These are phyloP conservation scores for Candida broadrunensis DNA, from an alignment of 805 yeast genomes.

Conservation along the genomic window DNA sequence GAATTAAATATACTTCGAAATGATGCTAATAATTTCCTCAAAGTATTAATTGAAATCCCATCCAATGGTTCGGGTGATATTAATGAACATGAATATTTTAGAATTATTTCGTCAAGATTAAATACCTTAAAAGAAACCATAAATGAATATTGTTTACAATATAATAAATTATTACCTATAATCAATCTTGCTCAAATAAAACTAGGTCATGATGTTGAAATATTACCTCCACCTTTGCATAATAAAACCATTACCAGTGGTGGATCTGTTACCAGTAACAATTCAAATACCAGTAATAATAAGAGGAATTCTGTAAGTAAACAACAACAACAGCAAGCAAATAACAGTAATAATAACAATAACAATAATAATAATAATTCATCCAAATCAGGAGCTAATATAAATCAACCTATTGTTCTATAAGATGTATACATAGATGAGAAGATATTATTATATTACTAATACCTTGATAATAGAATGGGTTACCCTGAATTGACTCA, in stretches of 20 bases:
- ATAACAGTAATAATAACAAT: not conserved
- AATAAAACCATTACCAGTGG: constrained; percentile 1
- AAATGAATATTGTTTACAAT: constrained; percentile 41
- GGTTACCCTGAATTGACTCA: constrained; percentile 23
- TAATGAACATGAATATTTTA: constrained; percentile 37
- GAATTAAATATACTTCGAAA: constrained; percentile 41
- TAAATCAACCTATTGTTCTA: constrained; percentile 10
- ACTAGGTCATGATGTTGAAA: constrained; percentile 49
- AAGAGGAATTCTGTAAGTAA: not conserved
- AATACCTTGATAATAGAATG: too few species aligned
- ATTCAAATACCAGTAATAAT: not conserved
- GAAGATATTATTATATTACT: too few species aligned
- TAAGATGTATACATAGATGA: too few species aligned
- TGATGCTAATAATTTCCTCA: constrained; percentile 37
- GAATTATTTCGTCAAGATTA: constrained; percentile 32
- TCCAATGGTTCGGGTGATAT: constrained; percentile 13
- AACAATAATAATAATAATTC: not conserved
- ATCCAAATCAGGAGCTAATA: constrained; percentile 3
- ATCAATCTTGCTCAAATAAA: constrained; percentile 50
- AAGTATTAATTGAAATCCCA: constrained; percentile 34
- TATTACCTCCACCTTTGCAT: constrained; percentile 18
- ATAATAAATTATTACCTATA: constrained; percentile 46
- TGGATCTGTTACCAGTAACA: constrained; percentile 1
- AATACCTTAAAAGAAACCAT: constrained; percentile 37
- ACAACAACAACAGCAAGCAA: constrained; percentile 1